These are phyloP conservation scores for Castanopsis chinensis DNA, from an alignment of 306 rosid genomes.

Conservation along the genomic window DNA sequence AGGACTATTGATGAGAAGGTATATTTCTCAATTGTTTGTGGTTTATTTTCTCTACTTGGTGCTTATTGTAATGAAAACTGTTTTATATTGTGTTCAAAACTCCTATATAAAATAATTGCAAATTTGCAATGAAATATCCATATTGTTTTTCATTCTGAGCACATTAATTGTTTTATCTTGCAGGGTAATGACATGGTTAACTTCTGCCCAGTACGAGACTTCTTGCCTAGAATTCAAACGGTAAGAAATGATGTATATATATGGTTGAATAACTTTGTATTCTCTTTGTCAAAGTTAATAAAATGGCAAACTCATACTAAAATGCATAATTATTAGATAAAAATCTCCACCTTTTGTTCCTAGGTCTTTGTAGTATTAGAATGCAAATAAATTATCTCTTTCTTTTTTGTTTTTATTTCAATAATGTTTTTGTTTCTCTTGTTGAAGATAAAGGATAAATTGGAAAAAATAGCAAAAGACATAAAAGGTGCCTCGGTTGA, in stretches of 20 bases:
- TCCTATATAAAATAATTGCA: not conserved
- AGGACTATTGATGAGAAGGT: slow-evolving; percentile 47
- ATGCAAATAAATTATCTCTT: not conserved
- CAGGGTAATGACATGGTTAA: slow-evolving; percentile 48
- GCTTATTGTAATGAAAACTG: not conserved
- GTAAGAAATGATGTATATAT: slow-evolving; percentile 10
- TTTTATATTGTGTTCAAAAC: not conserved
- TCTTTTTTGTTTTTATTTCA: not conserved
- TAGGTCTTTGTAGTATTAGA: not conserved
- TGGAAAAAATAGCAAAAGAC: slow-evolving; percentile 20
- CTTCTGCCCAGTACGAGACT: slow-evolving; percentile 52
- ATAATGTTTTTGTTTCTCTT: not conserved
- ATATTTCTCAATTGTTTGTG: not conserved
- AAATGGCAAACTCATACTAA: too few species aligned
- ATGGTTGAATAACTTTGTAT: not conserved
- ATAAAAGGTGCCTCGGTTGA: slow-evolving; percentile 44
- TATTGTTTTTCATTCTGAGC: not conserved
- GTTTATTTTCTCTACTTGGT: not conserved
- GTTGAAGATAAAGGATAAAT: slow-evolving; percentile 36
- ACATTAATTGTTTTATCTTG: not conserved
- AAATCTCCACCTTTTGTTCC: not conserved
- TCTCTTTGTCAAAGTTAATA: too few species aligned
- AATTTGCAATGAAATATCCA: not conserved
- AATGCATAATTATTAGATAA: too few species aligned
- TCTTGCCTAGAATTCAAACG: slow-evolving; percentile 42